Percentiles rank a stretch among this genome's conserved stretches.
Conservation (phyloP, 2,329 filamentous ascomycete genomes). For the Xylariaceae sp. region DNA sequence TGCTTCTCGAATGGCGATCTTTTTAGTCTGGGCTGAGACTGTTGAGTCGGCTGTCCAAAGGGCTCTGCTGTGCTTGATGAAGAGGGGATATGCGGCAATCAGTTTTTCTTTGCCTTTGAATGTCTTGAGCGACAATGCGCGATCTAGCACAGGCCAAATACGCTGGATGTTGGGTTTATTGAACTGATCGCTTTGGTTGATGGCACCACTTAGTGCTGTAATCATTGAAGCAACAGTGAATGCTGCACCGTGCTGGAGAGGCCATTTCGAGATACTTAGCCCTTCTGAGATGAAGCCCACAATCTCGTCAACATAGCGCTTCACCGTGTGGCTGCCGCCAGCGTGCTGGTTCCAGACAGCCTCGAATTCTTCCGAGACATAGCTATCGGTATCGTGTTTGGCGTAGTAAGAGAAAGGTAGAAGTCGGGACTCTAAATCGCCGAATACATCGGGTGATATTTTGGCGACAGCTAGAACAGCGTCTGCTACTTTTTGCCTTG, state of each 20-base stretch:
- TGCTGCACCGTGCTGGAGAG: slow-evolving; percentile 82
- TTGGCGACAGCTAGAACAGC: slow-evolving; percentile 81
- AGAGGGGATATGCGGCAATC: slow-evolving; percentile 72
- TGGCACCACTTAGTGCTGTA: slow-evolving; percentile 58
- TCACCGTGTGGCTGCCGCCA: slow-evolving; percentile 75
- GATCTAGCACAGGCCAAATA: slow-evolving; percentile 82
- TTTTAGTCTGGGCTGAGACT: slow-evolving; percentile 65
- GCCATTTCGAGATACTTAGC: slow-evolving; percentile 80
- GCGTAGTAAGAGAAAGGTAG: slow-evolving; percentile 86
- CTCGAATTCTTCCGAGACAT: slow-evolving; percentile 73
- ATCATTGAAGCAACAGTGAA: slow-evolving; percentile 74
- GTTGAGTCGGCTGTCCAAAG: slow-evolving; percentile 52
- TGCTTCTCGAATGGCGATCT: slow-evolving; percentile 79
- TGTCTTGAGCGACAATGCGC: slow-evolving; percentile 79
- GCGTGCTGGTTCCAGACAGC: slow-evolving; percentile 91
- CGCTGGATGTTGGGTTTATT: slow-evolving; percentile 55
- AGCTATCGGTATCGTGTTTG: slow-evolving; percentile 78
- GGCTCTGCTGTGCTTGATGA: slow-evolving; percentile 61
- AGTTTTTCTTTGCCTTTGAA: slow-evolving; percentile 90
- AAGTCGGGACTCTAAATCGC: slow-evolving; percentile 66
- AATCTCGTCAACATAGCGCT: slow-evolving; percentile 83
- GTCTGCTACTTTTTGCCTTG: slow-evolving; percentile 74
- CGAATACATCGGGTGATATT: slow-evolving; percentile 84
- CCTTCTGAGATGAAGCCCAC: slow-evolving; percentile 61
- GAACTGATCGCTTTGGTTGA: slow-evolving; percentile 55